A percentile compares a stretch with the other conserved stretches of the same genome.
These are phyloP conservation scores for Hypoxylon fragiforme DNA, from an alignment of 495 filamentous ascomycete species.

Conservation along the genomic window DNA sequence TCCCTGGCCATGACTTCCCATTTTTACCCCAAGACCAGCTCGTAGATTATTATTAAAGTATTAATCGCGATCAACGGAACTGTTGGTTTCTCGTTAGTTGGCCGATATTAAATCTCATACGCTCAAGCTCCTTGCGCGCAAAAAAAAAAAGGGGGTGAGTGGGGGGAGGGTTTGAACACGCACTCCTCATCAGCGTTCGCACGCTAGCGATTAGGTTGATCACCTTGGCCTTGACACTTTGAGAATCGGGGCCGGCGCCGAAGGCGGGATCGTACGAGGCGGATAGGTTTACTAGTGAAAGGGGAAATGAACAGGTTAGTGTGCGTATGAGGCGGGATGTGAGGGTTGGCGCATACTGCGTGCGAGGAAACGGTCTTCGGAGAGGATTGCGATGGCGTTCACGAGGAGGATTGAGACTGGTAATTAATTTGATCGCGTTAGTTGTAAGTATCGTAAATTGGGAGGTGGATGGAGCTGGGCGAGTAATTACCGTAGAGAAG, in stretches of 20 bases:
- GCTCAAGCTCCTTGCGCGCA: background rate
- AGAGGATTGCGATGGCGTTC: slow-evolving; percentile 93
- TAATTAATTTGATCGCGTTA: slow-evolving; percentile 22
- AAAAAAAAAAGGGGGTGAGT: background rate
- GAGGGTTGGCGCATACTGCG: slow-evolving; percentile 66
- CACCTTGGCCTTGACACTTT: slow-evolving; percentile 81
- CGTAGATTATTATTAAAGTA: slow-evolving; percentile 84
- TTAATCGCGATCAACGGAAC: slow-evolving; percentile 95
- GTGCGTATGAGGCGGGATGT: background rate
- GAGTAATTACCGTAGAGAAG: slow-evolving; percentile 67
- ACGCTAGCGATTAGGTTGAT: slow-evolving; percentile 90
- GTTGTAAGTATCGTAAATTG: slow-evolving; percentile 9
- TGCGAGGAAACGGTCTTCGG: slow-evolving; percentile 96
- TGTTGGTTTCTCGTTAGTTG: slow-evolving; percentile 40
- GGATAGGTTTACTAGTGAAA: slow-evolving; percentile 72
- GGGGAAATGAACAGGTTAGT: background rate
- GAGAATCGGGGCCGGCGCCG: slow-evolving; percentile 66
- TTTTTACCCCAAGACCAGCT: slow-evolving; percentile 75
- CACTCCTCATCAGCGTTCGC: slow-evolving; percentile 93
- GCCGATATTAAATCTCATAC: background rate
- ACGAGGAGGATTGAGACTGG: slow-evolving; percentile 80
- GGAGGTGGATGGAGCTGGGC: slow-evolving; percentile 20
- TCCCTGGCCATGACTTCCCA: background rate
- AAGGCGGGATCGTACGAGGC: slow-evolving; percentile 69
- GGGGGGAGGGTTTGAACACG: slow-evolving; percentile 42